phyloP scores from a whole-genome alignment of 345 rosid genomes.

The Populus nigra region DNA sequence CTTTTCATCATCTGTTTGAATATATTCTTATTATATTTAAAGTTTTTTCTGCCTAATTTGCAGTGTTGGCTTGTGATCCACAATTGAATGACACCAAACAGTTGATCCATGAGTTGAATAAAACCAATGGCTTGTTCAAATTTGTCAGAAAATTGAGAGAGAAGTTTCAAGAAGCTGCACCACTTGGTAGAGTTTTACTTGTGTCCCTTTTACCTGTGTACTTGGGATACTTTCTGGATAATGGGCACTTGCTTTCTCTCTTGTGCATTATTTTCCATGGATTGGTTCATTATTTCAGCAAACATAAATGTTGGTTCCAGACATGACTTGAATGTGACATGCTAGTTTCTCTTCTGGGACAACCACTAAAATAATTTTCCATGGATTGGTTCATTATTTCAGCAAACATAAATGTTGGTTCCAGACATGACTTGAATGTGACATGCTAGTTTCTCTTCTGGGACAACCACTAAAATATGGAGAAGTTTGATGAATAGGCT shows the following conservation, averaged over 20 bases:
- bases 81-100: slow-evolving; percentile 51
- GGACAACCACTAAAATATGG: not conserved
- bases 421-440: not conserved
- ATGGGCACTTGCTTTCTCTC: slow-evolving; percentile 1
- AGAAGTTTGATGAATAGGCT: not conserved
- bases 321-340: not conserved
- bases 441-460: not conserved
- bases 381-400: too few species aligned
- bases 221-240: slow-evolving; percentile 3
- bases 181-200: slow-evolving; percentile 41
- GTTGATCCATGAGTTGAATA: slow-evolving; percentile 67
- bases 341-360: not conserved
- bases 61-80: slow-evolving; percentile 82
- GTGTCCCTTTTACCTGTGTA: slow-evolving; percentile 7
- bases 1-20: not conserved
- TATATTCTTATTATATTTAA: slow-evolving; percentile 2
- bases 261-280: not conserved
- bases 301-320: not conserved
- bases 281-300: too few species aligned
- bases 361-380: not conserved
- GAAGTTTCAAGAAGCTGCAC: slow-evolving; percentile 64
- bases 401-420: not conserved
- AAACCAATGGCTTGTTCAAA: slow-evolving; percentile 74
- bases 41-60: slow-evolving; percentile 22
- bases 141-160: slow-evolving; percentile 82